Evolutionary conservation across 1,284 basidiomycete genomes (phyloP), one percentile per base, ranked within the genome.

Genomic region (Papiliotrema nemorosa): DNA sequence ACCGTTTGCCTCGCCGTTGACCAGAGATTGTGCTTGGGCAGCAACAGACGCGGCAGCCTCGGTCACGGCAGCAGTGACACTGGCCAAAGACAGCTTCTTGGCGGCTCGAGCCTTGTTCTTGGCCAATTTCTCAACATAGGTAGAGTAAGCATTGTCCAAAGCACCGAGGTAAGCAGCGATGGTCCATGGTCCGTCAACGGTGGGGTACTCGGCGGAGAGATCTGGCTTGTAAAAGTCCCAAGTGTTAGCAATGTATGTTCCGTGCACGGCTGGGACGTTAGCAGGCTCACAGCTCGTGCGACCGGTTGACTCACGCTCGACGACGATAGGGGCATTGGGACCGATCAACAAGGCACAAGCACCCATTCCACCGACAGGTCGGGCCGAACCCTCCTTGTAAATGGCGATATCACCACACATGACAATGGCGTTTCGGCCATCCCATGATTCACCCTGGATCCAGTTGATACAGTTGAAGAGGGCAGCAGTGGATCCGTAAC

Each of bases 141-240:
- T 81, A 47, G 82, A 80, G 80, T 97, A 98, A 24, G 91, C 84
- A 56, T 83, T 82, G 76, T 98, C 96, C 58, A 98, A 83, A 45
- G 93, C 92, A 56, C 88, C 87, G 62, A 96, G 85, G 80, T 98
- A 98, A 46, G 91, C 90, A 52, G 89, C 88, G 59, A 97, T 88
- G 24, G 96, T 97, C 61, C 96, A 87, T 16, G 94, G 94, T 5
- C 94, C 94, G 73, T 98, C 94, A 49, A 98, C 96, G 66, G 90
- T 88, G 58, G 94, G 94, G 69, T 76, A 76, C 69, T 76, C 75
- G 47, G 70, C 66, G 36, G 67, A 66, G 22, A 96, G 83, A 63
- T 90, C 87, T 50, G 92, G 92, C 80, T 97, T 97, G 85, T 93
- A 96, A 75, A 96, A 96, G 78, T 97, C 92, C 78, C 94, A 97